Evolutionary conservation across 805 yeast species (phyloP), one percentile per base, ranked within the genome.

Genomic region (Priceomyces carsonii): DNA sequence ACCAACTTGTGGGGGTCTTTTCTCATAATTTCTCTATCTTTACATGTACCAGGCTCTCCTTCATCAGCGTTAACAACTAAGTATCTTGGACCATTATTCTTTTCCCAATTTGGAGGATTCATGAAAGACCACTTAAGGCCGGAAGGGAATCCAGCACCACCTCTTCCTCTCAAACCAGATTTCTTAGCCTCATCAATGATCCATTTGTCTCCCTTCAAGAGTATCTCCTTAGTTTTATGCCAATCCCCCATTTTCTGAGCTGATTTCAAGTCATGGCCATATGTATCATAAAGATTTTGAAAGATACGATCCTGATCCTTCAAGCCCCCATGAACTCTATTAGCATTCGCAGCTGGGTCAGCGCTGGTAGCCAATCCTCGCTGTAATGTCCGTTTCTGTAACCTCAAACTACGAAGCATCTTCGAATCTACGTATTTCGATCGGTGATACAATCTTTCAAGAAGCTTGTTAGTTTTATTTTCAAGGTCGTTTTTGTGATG

Each of bases 41-140:
- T 87, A 65, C 95, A 87, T 33, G 95, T 87, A 43, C 95, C 95
- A 9, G 95, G 95, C 65, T 87, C 95, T 51, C 95, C 95, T 67
- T 87, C 95, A 69, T 87, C 95, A 37, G 95, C 95, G 62, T 87
- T 87, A 52, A 87, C 88, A 32, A 87, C 95, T 49, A 87, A 73
- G 59, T 85, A 85, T 55, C 95, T 77, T 42, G 95, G 93, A n/a
- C 95, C 95, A 10, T 66, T 66, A 64, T 86, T 86, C 57, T 86
- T 87, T 43, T 86, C 95, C 95, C 95, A 86, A 40, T 93, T 93
- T 36, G 95, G 95, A 29, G 95, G 95, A 66, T 87, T 87, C 95
- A 86, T 86, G 59, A 86, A 86, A 16, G 93, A 84, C 95, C 95
- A 86, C 64, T 86, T 86, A 55, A 86, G 75, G 20, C 95, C 95